phyloP scores from a whole-genome alignment of 257 asterid genomes.

The Schizonepeta tenuifolia region DNA sequence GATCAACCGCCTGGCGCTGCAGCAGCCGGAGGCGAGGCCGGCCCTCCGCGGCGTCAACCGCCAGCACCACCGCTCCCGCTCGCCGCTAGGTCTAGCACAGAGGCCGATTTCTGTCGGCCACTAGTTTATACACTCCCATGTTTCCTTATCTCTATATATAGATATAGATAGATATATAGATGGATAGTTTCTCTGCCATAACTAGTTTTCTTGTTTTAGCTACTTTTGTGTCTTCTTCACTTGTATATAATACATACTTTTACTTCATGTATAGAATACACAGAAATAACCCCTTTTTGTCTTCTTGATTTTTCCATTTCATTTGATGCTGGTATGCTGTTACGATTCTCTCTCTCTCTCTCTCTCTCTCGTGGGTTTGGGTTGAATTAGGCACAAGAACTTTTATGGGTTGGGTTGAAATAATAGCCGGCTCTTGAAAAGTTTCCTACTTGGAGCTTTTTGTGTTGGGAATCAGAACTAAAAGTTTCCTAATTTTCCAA shows the following conservation, averaged over 20 bases:
- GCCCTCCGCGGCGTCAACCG: constrained; percentile 34
- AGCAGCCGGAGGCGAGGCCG: constrained; percentile 56
- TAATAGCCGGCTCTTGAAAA: neutral
- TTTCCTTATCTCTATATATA: no score
- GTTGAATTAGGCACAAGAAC: neutral
- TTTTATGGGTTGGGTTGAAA: neutral
- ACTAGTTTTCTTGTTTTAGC: constrained; percentile 17
- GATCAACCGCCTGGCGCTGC: constrained; percentile 47
- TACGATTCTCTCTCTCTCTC: no score
- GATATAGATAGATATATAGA: neutral
- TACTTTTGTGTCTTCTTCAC: neutral
- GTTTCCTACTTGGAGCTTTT: neutral
- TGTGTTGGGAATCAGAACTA: neutral
- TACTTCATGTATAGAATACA: neutral
- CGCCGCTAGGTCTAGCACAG: constrained; percentile 68
- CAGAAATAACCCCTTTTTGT: neutral
- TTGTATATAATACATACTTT: constrained; percentile 31
- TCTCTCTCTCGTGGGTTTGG: neutral
- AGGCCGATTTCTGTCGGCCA: constrained; percentile 64
- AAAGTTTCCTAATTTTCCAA: neutral
- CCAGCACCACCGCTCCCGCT: constrained; percentile 56
- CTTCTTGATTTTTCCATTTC: neutral
- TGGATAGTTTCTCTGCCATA: neutral
- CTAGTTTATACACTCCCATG: neutral
- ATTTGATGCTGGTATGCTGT: neutral